phyloP scores from a whole-genome alignment of 805 yeast species.

The Candida maltosa region DNA sequence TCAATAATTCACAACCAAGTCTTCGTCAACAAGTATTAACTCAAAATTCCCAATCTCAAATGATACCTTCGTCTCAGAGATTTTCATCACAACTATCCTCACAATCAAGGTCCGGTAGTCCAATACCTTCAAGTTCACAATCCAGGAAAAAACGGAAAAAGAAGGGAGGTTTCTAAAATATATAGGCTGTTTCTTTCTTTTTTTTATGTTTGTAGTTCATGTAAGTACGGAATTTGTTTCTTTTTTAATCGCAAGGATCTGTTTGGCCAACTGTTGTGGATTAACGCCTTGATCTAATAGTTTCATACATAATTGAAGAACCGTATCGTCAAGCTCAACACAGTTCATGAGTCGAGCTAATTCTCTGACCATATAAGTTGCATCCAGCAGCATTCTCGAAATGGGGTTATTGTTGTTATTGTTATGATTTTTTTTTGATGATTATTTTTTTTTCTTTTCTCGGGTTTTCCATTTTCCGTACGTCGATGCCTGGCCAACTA shows the following conservation, averaged over 20 bases:
- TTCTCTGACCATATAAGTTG: conserved; percentile 11
- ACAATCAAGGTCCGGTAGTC: not conserved
- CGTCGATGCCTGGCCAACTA: too few relatives aligned
- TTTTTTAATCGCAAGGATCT: conserved; percentile 20
- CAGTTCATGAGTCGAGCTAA: conserved; percentile 23
- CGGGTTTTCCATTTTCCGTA: too few relatives aligned
- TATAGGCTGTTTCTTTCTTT: conserved; percentile 1
- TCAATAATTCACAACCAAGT: not conserved
- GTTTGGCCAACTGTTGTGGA: conserved; percentile 31
- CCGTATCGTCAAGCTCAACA: conserved; percentile 22
- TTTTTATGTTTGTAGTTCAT: conserved; percentile 1
- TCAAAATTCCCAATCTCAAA: conserved; percentile 3
- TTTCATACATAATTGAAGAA: conserved; percentile 29
- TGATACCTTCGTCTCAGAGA: not conserved
- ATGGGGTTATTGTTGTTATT: too few relatives aligned
- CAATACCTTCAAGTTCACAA: conserved; percentile 3
- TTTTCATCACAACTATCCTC: conserved; percentile 1
- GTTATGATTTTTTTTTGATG: too few relatives aligned
- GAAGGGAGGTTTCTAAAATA: conserved; percentile 41
- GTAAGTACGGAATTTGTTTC: conserved; percentile 19
- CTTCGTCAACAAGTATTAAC: conserved; percentile 1
- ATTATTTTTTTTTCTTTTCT: too few relatives aligned
- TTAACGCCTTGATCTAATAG: conserved; percentile 35
- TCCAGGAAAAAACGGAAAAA: conserved; percentile 28
- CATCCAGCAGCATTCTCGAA: not conserved